phyloP scores from a whole-genome alignment of 164 flowering plant species.

The Tetracentron sinense region DNA sequence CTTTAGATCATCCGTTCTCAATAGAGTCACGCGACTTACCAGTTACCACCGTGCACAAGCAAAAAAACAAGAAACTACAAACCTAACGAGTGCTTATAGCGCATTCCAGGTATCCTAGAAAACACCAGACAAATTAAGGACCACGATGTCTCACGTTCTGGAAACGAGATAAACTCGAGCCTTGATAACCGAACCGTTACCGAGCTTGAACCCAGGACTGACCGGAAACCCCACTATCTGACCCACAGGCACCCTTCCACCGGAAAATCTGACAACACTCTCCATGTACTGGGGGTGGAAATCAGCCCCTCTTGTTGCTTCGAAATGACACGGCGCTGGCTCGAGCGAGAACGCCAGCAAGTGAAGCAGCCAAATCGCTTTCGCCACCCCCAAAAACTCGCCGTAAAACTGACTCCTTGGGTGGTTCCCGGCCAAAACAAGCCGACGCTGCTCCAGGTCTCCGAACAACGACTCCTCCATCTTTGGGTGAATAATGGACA shows the following conservation, averaged over 20 bases:
- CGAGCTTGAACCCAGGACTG: constrained; percentile 84
- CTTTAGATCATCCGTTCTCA: too few relatives aligned
- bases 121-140: too few relatives aligned
- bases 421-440: constrained; percentile 59
- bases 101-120: too few relatives aligned
- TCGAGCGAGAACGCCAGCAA: constrained; percentile 81
- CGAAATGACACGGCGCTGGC: constrained; percentile 70
- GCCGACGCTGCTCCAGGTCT: constrained; percentile 58
- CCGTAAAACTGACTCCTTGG: constrained; percentile 78
- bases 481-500: constrained; percentile 76
- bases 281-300: constrained; percentile 87
- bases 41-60: too few relatives aligned
- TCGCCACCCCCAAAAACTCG: constrained; percentile 68
- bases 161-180: constrained; percentile 75
- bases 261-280: constrained; percentile 56
- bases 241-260: constrained; percentile 39
- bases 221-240: constrained; percentile 73
- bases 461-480: constrained; percentile 96
- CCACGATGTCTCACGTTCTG: constrained; percentile 18
- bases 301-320: constrained; percentile 75
- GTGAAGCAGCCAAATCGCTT: constrained; percentile 89
- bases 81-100: too few relatives aligned
- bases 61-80: too few relatives aligned
- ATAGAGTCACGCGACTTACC: too few relatives aligned
- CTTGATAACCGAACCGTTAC: constrained; percentile 60